Conservation (phyloP, 345 rosid species). For the Eucalyptus cloeziana region DNA sequence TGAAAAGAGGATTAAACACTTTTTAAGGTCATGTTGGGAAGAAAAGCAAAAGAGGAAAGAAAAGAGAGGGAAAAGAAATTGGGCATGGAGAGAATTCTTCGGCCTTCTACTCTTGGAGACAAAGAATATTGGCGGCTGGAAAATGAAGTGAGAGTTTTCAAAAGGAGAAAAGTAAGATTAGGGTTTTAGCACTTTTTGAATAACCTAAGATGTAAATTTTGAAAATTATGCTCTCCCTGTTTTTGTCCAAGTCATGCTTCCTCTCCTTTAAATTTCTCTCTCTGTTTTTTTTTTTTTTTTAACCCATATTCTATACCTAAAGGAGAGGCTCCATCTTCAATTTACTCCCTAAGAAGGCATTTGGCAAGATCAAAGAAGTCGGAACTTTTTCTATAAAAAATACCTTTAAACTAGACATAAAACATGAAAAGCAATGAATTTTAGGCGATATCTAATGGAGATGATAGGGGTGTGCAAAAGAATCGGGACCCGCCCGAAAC, state of each 20-base stretch:
- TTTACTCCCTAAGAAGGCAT: neutral
- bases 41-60: neutral
- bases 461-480: too few relatives aligned
- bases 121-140: neutral
- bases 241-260: neutral
- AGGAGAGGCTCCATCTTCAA: neutral
- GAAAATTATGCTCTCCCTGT: neutral
- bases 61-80: neutral
- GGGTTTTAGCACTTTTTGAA: neutral
- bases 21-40: too few relatives aligned
- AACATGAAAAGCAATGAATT: too few relatives aligned
- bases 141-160: neutral
- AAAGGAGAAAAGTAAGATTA: neutral
- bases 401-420: too few relatives aligned
- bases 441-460: rapidly evolving
- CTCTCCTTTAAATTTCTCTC: neutral
- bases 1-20: neutral
- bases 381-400: neutral
- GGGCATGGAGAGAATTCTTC: neutral
- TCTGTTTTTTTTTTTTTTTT: too few relatives aligned
- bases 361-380: neutral
- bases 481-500: rapidly evolving
- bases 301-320: neutral
- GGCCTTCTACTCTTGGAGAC: neutral
- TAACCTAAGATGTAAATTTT: neutral